A percentile compares a stretch with the other conserved stretches of the same genome.
Evolutionary conservation across 495 filamentous ascomycete genomes (phyloP).

Genomic region (Massariosphaeria phaeospora): DNA sequence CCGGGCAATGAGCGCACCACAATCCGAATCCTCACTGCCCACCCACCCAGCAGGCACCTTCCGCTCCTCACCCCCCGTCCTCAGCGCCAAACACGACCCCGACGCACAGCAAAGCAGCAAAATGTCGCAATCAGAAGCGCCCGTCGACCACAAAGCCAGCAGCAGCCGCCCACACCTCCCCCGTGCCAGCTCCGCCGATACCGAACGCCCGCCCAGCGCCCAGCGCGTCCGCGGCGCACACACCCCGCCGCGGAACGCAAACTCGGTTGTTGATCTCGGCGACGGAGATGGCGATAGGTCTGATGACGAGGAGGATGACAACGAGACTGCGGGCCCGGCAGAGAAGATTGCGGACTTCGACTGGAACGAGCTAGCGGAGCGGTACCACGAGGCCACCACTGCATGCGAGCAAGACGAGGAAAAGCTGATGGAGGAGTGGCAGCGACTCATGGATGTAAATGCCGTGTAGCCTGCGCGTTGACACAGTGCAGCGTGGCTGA

Average conservation of each 20-base stretch:
- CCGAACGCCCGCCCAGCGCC: conserved; percentile 16
- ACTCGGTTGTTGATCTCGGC: no score
- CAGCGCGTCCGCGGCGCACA: conserved; percentile 9
- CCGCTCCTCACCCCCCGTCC: conserved; percentile 8
- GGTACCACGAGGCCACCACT: conserved; percentile 57
- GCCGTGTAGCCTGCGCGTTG: not conserved
- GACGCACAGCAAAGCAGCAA: not conserved
- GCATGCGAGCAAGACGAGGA: conserved; percentile 57
- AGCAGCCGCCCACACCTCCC: not conserved
- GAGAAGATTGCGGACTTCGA: conserved; percentile 24
- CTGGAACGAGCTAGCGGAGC: conserved; percentile 56
- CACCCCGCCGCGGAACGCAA: no score
- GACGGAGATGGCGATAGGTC: not conserved
- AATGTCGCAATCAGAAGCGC: not conserved
- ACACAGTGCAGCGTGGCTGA: not conserved
- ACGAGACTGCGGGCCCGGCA: not conserved
- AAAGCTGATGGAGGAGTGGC: conserved; percentile 52
- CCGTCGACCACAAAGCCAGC: not conserved
- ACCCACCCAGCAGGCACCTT: not conserved
- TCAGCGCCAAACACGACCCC: not conserved
- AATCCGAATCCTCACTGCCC: conserved; percentile 18
- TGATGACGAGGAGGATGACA: conserved; percentile 6
- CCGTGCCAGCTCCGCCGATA: conserved; percentile 15
- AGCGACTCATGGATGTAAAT: conserved; percentile 24
- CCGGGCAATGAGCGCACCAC: not conserved